These are phyloP conservation scores for Cyamopsis tetragonoloba DNA, from an alignment of 306 rosid species.

Conservation along the genomic window DNA sequence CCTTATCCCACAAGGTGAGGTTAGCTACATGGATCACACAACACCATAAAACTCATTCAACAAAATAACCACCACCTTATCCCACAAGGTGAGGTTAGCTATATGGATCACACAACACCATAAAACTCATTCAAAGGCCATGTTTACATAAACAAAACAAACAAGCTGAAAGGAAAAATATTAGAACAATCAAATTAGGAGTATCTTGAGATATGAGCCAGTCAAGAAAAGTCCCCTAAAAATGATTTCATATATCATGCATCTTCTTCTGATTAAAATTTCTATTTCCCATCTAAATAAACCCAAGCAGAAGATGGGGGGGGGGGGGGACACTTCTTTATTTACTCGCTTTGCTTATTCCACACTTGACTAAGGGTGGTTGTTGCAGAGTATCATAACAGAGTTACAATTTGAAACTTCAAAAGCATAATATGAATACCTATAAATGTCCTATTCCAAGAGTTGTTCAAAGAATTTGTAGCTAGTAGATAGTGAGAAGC, in stretches of 20 bases:
- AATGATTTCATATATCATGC: neutral
- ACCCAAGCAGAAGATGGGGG: conserved; percentile 11
- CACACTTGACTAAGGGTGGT: neutral
- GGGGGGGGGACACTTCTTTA: neutral
- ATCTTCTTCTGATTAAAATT: neutral
- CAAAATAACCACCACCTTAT: too few relatives aligned
- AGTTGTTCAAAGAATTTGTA: neutral
- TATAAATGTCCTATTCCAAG: neutral
- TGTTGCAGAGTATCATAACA: neutral
- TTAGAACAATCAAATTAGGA: neutral
- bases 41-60: too few relatives aligned
- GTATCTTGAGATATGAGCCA: neutral
- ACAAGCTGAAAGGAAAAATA: conserved; percentile 6
- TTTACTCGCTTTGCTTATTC: neutral
- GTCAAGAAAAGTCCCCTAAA: neutral
- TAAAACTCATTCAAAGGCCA: too few relatives aligned
- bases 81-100: too few relatives aligned
- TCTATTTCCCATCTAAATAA: neutral
- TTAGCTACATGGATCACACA: too few relatives aligned
- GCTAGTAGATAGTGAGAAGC: conserved; percentile 1
- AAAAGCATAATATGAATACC: conserved; percentile 1
- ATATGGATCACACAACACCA: too few relatives aligned
- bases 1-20: too few relatives aligned
- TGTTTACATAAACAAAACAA: too few relatives aligned
- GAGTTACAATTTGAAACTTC: neutral